phyloP scores from a whole-genome alignment of 352 stramenopile genomes.

The Phytophthora boehmeriae region DNA sequence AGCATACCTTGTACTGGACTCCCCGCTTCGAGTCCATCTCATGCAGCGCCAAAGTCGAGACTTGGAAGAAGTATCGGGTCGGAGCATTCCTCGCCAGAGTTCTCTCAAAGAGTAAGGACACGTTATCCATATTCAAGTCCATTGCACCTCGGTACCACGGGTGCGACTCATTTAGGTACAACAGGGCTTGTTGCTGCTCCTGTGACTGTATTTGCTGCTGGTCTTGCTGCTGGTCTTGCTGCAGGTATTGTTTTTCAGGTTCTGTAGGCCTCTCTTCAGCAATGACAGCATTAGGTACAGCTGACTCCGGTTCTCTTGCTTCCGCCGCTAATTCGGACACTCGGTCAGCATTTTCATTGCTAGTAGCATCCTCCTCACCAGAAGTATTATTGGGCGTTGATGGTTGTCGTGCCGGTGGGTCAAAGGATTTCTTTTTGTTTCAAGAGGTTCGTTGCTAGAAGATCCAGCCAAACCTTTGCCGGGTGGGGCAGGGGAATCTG shows the following conservation, averaged over 20 bases:
- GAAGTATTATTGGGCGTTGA: slow-evolving; percentile 4
- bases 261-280: slow-evolving; percentile 15
- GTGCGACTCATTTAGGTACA: slow-evolving; percentile 82
- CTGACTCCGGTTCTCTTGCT: slow-evolving; percentile 27
- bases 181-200: slow-evolving; percentile 51
- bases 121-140: slow-evolving; percentile 74
- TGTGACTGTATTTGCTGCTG: slow-evolving; percentile 23
- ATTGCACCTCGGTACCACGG: slow-evolving; percentile 81
- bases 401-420: neutral
- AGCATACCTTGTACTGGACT: slow-evolving; percentile 79
- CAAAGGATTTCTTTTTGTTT: slow-evolving; percentile 26
- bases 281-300: slow-evolving; percentile 14
- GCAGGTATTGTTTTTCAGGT: slow-evolving; percentile 10
- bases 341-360: slow-evolving; percentile 9
- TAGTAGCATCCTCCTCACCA: slow-evolving; percentile 9
- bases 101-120: slow-evolving; percentile 85
- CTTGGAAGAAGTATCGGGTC: slow-evolving; percentile 86
- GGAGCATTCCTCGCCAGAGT: slow-evolving; percentile 75
- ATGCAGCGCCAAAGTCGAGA: slow-evolving; percentile 74
- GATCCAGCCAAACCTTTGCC: slow-evolving; percentile 12
- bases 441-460: slow-evolving; percentile 9
- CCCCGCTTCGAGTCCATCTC: slow-evolving; percentile 86
- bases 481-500: slow-evolving; percentile 37
- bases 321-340: slow-evolving; percentile 15
- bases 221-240: slow-evolving; percentile 3